These are phyloP conservation scores for Trichosporon coremiiforme DNA, from an alignment of 1,284 basidiomycete genomes.

Conservation along the genomic window DNA sequence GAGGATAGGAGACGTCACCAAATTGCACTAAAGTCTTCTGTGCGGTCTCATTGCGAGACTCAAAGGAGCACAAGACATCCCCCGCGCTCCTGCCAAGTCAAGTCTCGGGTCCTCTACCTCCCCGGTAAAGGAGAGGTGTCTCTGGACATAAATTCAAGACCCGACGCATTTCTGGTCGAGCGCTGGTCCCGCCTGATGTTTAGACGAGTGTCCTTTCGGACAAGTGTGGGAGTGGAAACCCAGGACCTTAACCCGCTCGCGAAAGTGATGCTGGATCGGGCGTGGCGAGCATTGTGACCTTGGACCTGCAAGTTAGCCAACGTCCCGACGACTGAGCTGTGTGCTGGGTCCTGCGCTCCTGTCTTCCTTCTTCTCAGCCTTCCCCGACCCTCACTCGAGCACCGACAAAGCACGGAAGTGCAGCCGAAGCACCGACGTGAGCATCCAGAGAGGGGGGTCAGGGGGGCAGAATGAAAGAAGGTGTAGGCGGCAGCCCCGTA, in stretches of 20 bases:
- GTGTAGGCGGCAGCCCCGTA: no score
- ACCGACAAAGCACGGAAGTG: no score
- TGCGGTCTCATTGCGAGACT: background rate
- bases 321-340: no score
- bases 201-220: slow-evolving; percentile 52
- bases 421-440: no score
- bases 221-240: slow-evolving; percentile 54
- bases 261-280: slow-evolving; percentile 39
- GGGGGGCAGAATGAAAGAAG: no score
- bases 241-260: slow-evolving; percentile 59
- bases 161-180: slow-evolving; percentile 58
- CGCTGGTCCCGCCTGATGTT: slow-evolving; percentile 40
- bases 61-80: slow-evolving; percentile 34
- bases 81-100: slow-evolving; percentile 53
- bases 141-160: slow-evolving; percentile 33
- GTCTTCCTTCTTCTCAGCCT: background rate
- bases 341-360: background rate
- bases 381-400: background rate
- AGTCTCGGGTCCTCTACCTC: background rate
- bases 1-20: slow-evolving; percentile 52
- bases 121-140: slow-evolving; percentile 31
- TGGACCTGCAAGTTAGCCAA: slow-evolving; percentile 41
- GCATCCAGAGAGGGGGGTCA: no score
- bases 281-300: slow-evolving; percentile 58
- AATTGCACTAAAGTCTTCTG: slow-evolving; percentile 58